phyloP scores from a whole-genome alignment of 805 yeast genomes.

The Schwanniomyces occidentalis region DNA sequence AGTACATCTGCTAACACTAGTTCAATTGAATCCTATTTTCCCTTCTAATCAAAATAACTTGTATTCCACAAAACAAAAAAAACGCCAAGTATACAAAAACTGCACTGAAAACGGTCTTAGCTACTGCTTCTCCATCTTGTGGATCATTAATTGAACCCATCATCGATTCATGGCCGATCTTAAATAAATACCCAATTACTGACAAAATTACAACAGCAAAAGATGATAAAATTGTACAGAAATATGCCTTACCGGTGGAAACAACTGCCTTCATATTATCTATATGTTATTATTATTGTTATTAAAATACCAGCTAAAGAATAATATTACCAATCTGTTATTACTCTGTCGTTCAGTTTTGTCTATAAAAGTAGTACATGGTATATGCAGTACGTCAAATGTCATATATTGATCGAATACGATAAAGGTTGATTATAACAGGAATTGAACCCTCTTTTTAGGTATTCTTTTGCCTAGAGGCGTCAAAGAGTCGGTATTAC shows the following conservation, averaged over 20 bases:
- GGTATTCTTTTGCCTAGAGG: no score
- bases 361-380: no score
- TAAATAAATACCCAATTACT: conserved; percentile 80
- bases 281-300: neutral
- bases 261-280: conserved; percentile 47
- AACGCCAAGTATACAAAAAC: conserved; percentile 78
- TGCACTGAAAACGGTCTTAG: conserved; percentile 86
- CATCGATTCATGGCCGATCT: conserved; percentile 82
- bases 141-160: conserved; percentile 92
- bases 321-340: neutral
- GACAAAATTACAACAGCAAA: conserved; percentile 88
- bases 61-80: conserved; percentile 89
- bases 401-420: neutral
- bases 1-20: no score
- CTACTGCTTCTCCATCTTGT: conserved; percentile 90
- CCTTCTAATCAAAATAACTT: conserved; percentile 63
- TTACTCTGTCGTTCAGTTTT: conserved; percentile 1
- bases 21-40: conserved; percentile 59
- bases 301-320: neutral
- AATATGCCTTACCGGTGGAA: conserved; percentile 83
- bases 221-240: conserved; percentile 89
- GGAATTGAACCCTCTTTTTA: no score
- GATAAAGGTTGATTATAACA: neutral
- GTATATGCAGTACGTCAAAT: conserved; percentile 4
- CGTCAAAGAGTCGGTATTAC: conserved; percentile 7